phyloP scores from a whole-genome alignment of 116 monocot genomes.

The Papilionanthe hybrid region DNA sequence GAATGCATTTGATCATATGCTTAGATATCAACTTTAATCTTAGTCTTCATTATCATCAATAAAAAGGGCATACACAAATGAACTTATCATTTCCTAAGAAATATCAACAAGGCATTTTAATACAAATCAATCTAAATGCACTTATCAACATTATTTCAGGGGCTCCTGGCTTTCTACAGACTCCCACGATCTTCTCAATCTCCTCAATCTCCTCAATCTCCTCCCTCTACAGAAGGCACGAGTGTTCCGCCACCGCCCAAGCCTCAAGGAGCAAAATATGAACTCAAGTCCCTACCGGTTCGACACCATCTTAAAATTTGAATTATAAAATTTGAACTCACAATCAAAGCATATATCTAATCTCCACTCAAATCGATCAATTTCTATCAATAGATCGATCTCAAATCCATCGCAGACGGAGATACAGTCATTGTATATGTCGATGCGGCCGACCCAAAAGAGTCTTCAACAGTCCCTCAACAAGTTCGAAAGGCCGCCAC shows the following conservation, averaged over 20 bases:
- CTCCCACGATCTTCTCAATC: conserved; percentile 24
- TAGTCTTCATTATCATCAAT: no score
- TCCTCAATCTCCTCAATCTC: conserved; percentile 12
- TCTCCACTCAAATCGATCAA: not conserved
- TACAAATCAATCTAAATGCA: not conserved
- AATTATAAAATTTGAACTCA: not conserved
- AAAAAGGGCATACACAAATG: no score
- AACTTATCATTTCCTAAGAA: no score
- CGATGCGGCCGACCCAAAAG: conserved; percentile 43
- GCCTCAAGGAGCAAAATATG: conserved; percentile 59
- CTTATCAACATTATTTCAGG: conserved; percentile 27
- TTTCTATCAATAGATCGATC: conserved; percentile 35
- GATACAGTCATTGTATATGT: conserved; percentile 81
- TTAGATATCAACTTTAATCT: no score
- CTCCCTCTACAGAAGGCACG: conserved; percentile 11
- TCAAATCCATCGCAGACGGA: conserved; percentile 62
- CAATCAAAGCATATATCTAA: not conserved
- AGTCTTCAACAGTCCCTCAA: conserved; percentile 44
- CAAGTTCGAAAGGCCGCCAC: conserved; percentile 48
- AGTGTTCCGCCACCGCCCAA: conserved; percentile 17
- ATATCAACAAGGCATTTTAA: not conserved
- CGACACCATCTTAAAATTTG: conserved; percentile 14
- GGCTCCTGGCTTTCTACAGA: conserved; percentile 69
- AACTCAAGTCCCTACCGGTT: conserved; percentile 80
- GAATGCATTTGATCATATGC: no score